Conservation (phyloP, 177 flowering plant species). For the Vitis hybrid region DNA sequence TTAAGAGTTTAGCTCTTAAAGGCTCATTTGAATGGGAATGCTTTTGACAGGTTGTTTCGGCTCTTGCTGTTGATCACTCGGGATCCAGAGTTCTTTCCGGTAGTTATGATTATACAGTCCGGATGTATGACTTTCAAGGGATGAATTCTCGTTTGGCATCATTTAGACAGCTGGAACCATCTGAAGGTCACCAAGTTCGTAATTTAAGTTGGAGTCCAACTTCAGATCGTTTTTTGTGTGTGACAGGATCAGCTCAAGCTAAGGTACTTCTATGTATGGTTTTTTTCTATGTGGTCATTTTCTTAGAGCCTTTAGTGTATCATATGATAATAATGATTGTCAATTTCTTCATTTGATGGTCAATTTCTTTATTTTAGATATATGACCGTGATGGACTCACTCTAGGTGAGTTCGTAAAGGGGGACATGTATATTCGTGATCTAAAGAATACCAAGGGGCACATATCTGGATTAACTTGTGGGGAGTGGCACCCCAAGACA, state of each 20-base stretch:
- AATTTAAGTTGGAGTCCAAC: constrained; percentile 97
- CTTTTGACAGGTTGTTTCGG: constrained; percentile 73
- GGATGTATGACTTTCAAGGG: constrained; percentile 98
- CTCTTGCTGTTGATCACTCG: constrained; percentile 88
- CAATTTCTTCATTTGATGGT: not conserved
- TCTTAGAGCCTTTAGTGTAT: not conserved
- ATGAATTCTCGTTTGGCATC: constrained; percentile 90
- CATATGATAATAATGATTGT: not conserved
- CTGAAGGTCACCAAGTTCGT: constrained; percentile 96
- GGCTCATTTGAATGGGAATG: not conserved
- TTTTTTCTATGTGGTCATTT: not conserved
- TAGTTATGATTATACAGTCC: constrained; percentile 89
- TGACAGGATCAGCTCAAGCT: constrained; percentile 96
- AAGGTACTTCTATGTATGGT: constrained; percentile 49
- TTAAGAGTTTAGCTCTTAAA: no score
- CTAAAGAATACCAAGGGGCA: constrained; percentile 97
- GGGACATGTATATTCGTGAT: constrained; percentile 98
- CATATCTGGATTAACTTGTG: constrained; percentile 92
- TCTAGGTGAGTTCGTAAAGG: constrained; percentile 88
- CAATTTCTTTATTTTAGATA: constrained; percentile 47
- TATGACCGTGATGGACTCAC: constrained; percentile 98
- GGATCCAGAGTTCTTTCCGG: constrained; percentile 98
- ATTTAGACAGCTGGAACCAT: constrained; percentile 93
- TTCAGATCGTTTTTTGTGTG: constrained; percentile 82
- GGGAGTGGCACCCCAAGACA: constrained; percentile 92